Percentiles rank a stretch among this genome's conserved stretches.
Evolutionary conservation across 176 grass and related monocot species (phyloP).

Genomic region (Aechmea fasciata): DNA sequence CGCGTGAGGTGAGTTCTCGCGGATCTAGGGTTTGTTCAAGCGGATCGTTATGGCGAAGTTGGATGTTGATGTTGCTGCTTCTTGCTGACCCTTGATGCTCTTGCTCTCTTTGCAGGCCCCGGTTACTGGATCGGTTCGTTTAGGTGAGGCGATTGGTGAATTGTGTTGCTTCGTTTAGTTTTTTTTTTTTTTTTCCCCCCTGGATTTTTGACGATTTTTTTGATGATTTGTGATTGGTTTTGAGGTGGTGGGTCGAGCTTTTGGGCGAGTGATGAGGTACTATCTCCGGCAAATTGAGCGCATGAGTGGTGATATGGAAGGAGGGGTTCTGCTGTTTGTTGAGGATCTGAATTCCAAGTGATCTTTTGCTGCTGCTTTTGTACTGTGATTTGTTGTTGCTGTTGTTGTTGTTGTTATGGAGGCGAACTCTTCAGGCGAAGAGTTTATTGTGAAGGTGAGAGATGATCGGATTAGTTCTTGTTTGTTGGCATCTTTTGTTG

Average conservation of each 20-base stretch:
- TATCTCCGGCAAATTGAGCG: slow-evolving; percentile 52
- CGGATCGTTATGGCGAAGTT: background rate
- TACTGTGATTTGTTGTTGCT: slow-evolving; percentile 20
- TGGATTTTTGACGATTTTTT: slow-evolving; percentile 26
- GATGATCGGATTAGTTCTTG: slow-evolving; percentile 7
- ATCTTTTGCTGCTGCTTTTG: slow-evolving; percentile 28
- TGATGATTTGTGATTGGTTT: slow-evolving; percentile 22
- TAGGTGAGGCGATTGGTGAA: slow-evolving; percentile 36
- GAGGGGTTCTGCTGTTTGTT: slow-evolving; percentile 55
- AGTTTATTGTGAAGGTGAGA: slow-evolving; percentile 69
- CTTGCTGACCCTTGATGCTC: slow-evolving; percentile 9
- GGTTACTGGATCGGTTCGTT: slow-evolving; percentile 36
- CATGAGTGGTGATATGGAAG: slow-evolving; percentile 62
- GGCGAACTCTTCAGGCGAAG: slow-evolving; percentile 64
- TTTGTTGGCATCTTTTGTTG: slow-evolving; percentile 3
- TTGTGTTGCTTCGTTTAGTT: slow-evolving; percentile 19
- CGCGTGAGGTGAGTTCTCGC: slow-evolving; percentile 37
- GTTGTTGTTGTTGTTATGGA: slow-evolving; percentile 45
- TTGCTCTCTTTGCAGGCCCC: slow-evolving; percentile 16
- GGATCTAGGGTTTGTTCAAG: background rate
- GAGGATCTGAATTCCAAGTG: slow-evolving; percentile 73
- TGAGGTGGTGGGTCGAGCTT: slow-evolving; percentile 26
- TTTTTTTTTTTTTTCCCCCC: slow-evolving; percentile 15
- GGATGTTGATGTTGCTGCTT: background rate
- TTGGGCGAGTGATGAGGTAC: slow-evolving; percentile 69